A percentile compares a stretch with the other conserved stretches of the same genome.
These are phyloP conservation scores for Cutaneotrichosporon daszewskae DNA, from an alignment of 1,284 basidiomycete species.

Conservation along the genomic window DNA sequence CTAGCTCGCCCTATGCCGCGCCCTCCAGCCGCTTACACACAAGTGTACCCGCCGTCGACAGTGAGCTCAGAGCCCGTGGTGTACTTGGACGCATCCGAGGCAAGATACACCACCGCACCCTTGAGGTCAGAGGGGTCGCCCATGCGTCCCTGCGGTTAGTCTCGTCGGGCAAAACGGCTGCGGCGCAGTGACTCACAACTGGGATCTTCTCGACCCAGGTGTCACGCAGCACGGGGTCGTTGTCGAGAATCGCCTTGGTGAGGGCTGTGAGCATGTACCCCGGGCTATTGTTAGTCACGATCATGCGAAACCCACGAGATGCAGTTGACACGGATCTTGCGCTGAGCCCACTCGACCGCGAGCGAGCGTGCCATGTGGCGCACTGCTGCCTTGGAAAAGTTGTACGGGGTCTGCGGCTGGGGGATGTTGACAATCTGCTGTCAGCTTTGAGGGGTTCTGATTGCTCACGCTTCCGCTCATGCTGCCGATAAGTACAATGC, in stretches of 20 bases:
- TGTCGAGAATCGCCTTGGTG: slow-evolving; percentile 68
- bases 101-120: slow-evolving; percentile 49
- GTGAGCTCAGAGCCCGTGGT: slow-evolving; percentile 24
- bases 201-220: slow-evolving; percentile 88
- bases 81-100: slow-evolving; percentile 41
- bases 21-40: slow-evolving; percentile 13
- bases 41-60: slow-evolving; percentile 28
- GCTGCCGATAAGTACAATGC: slow-evolving; percentile 79
- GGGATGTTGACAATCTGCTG: slow-evolving; percentile 78
- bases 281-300: slow-evolving; percentile 53
- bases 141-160: slow-evolving; percentile 33
- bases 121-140: slow-evolving; percentile 53
- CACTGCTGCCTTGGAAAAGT: slow-evolving; percentile 66
- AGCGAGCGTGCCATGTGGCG: slow-evolving; percentile 53
- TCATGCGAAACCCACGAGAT: slow-evolving; percentile 30
- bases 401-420: slow-evolving; percentile 90
- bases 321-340: slow-evolving; percentile 52
- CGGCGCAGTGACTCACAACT: slow-evolving; percentile 59
- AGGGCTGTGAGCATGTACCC: slow-evolving; percentile 88
- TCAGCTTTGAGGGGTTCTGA: slow-evolving; percentile 6
- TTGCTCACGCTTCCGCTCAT: slow-evolving; percentile 78
- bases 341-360: slow-evolving; percentile 55
- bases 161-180: too few species aligned
- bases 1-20: too few species aligned
- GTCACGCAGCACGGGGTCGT: slow-evolving; percentile 64